Base-by-base conservation (phyloP, 306 rosid species). In the Castanopsis chinensis region DNA sequence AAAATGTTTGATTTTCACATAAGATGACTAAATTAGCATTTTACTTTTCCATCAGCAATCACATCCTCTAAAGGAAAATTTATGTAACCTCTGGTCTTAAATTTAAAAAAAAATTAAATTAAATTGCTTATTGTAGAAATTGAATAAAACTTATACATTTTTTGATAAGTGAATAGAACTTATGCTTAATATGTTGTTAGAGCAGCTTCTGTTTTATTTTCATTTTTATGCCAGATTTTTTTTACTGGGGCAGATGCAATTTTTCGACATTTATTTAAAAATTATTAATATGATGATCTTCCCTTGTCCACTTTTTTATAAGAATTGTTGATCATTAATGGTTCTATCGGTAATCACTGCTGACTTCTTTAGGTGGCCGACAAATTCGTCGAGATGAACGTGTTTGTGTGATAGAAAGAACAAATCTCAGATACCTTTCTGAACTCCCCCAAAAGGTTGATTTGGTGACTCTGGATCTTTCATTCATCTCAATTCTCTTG, bases 401-500 rank as follows among this genome's bases (percentile, higher is more conserved):
- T 27, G 97, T 92, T 68, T 82, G 90, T 73, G 89, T 94, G 75
- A 92, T 94, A 73, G 98, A 94, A 76, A 75, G 95, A 79, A 94
- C 95, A 76, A 94, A 94, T 86, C 85, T 94, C 71, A 87, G 98
- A 92, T 88, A 92, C 77, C 92, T 94, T 55, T 49, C 92, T 11
- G 92, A n/a, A 77, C 98, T 95, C 79, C 97, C 99, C 0, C 96
- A 91, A 81, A 90, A 80, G 68, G 99, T 95, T 79, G 97, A 95
- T 86, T 84, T 95, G 81, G 97, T 91, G 84, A 92, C 99, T 82
- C 76, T 95, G 78, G 98, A 92, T 85, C 98, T 95, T 41, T 92
- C 99, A 27, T 95, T 95, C 90, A 95, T 95, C 81, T 95, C 99
- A 69, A 90, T 95, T 86, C 94, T 92, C 75, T 59, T 85, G 98